Conservation (phyloP, 2,329 filamentous ascomycete genomes). For the Arthrobotrys conoides region DNA sequence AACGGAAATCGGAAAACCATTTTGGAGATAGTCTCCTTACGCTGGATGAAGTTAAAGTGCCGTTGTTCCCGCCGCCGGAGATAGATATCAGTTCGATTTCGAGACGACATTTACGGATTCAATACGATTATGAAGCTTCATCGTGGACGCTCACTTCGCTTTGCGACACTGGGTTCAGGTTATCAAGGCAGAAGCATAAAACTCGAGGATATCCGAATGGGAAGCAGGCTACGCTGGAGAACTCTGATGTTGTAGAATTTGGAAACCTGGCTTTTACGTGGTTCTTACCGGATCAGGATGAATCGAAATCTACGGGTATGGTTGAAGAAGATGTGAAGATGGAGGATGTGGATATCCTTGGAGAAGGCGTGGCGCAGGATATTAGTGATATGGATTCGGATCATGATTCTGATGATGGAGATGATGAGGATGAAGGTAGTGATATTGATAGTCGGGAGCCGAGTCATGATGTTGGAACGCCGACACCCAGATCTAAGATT, state of each 20-base stretch:
- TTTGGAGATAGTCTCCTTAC: slow-evolving; percentile 1
- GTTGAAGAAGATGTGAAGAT: slow-evolving; percentile 47
- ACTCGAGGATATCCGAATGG: slow-evolving; percentile 42
- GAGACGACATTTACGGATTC: slow-evolving; percentile 37
- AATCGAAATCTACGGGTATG: slow-evolving; percentile 30
- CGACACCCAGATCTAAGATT: slow-evolving; percentile 59
- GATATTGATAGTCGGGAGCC: slow-evolving; percentile 53
- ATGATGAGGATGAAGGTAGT: slow-evolving; percentile 61
- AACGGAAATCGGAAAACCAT: slow-evolving; percentile 6
- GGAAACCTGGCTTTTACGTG: slow-evolving; percentile 58
- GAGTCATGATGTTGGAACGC: slow-evolving; percentile 61
- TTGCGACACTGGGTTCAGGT: slow-evolving; percentile 42
- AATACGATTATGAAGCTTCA: slow-evolving; percentile 48
- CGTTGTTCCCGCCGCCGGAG: slow-evolving; percentile 25
- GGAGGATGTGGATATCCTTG: slow-evolving; percentile 57
- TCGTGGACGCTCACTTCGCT: slow-evolving; percentile 41
- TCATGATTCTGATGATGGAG: slow-evolving; percentile 50
- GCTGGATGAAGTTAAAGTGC: slow-evolving; percentile 43
- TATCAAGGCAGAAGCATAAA: slow-evolving; percentile 18
- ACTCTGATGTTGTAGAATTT: slow-evolving; percentile 39
- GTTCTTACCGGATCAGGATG: slow-evolving; percentile 60
- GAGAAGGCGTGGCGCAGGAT: slow-evolving; percentile 48
- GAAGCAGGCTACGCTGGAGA: slow-evolving; percentile 24
- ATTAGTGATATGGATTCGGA: slow-evolving; percentile 31
- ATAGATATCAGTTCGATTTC: slow-evolving; percentile 31